These are phyloP conservation scores for Physcia stellaris DNA, from an alignment of 495 filamentous ascomycete genomes.

Conservation along the genomic window DNA sequence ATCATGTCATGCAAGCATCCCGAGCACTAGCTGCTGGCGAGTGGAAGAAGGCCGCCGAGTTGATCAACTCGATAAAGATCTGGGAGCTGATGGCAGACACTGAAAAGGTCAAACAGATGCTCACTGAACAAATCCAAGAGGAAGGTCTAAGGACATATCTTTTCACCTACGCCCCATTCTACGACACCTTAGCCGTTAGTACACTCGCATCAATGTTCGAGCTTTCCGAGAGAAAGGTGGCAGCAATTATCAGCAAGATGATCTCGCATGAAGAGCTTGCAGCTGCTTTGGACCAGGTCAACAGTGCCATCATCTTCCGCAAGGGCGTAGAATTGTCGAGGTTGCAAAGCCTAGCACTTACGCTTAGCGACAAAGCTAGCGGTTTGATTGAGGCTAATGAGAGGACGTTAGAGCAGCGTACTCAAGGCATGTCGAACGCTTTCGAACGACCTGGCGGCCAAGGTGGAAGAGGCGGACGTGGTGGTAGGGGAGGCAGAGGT, in stretches of 20 bases:
- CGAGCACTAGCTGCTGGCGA: conserved; percentile 92
- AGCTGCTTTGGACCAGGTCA: conserved; percentile 95
- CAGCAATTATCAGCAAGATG: conserved; percentile 96
- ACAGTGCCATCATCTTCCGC: conserved; percentile 93
- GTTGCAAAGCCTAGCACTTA: conserved; percentile 88
- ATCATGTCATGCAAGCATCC: conserved; percentile 97
- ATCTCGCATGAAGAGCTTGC: conserved; percentile 97
- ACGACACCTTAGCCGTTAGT: conserved; percentile 81
- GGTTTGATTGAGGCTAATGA: conserved; percentile 94
- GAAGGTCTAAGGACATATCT: conserved; percentile 96
- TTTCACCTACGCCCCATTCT: conserved; percentile 98
- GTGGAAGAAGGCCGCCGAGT: conserved; percentile 89
- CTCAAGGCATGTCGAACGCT: conserved; percentile 86
- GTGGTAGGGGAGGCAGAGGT: conserved; percentile 48
- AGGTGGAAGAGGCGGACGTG: conserved; percentile 57
- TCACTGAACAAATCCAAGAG: conserved; percentile 94
- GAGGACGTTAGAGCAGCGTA: conserved; percentile 89
- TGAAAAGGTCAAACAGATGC: conserved; percentile 88
- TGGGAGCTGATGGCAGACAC: conserved; percentile 88
- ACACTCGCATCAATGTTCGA: conserved; percentile 93
- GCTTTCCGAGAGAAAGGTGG: conserved; percentile 74
- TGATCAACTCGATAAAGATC: conserved; percentile 96
- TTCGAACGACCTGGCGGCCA: conserved; percentile 78
- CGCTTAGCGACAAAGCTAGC: conserved; percentile 88
- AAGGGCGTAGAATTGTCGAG: conserved; percentile 97